Conservation (phyloP, 306 rosid genomes). For the Acacia acuminata region DNA sequence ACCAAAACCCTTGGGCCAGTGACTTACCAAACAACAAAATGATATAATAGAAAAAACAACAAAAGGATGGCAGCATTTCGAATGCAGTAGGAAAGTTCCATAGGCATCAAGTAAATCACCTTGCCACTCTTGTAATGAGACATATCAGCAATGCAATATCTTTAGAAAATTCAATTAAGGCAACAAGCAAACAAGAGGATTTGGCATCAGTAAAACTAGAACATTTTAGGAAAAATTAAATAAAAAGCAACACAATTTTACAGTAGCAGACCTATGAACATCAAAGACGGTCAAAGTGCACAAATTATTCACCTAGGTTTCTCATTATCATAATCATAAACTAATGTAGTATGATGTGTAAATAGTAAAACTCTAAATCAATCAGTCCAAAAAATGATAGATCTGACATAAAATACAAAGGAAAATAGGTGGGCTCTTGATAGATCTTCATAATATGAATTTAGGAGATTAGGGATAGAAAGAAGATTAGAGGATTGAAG, state of each 20-base stretch:
- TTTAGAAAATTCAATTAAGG: slow-evolving; percentile 58
- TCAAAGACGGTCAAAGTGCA: background rate
- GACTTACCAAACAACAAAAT: slow-evolving; percentile 5
- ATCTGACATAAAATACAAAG: background rate
- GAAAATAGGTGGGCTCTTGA: background rate
- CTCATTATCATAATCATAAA: background rate
- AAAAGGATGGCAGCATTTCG: slow-evolving; percentile 1
- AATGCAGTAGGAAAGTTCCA: background rate
- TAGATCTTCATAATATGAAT: no score
- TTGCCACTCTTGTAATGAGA: slow-evolving; percentile 94
- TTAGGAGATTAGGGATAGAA: no score
- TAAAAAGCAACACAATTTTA: background rate
- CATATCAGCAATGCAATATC: slow-evolving; percentile 98
- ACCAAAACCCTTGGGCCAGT: background rate
- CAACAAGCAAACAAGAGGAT: slow-evolving; percentile 32
- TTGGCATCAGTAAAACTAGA: slow-evolving; percentile 11
- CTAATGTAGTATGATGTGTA: background rate
- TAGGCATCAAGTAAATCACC: slow-evolving; percentile 44
- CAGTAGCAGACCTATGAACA: slow-evolving; percentile 1
- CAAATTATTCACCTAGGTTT: background rate
- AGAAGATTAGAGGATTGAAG: no score
- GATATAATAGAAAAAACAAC: slow-evolving; percentile 3
- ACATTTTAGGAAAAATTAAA: background rate
- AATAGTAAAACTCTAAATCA: background rate
- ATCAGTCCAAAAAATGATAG: background rate